A percentile compares a stretch with the other conserved stretches of the same genome.
Conservation (phyloP, 352 stramenopile species). For the Phytophthora sp. region DNA sequence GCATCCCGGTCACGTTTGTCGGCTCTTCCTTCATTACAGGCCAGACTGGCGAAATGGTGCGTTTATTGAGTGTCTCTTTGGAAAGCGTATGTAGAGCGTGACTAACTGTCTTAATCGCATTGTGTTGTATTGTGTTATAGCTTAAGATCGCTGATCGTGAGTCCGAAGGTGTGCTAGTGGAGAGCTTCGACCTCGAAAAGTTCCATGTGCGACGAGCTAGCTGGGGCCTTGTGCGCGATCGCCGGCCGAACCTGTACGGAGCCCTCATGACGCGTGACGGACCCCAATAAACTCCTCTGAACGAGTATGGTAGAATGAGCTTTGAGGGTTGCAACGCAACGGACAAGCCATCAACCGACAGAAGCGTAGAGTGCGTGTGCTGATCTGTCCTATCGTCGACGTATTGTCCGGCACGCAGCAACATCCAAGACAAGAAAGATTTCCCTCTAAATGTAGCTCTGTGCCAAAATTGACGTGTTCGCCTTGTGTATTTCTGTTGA, state of each 20-base stretch:
- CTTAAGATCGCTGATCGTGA: constrained; percentile 89
- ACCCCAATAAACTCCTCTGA: constrained; percentile 23
- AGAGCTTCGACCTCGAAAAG: constrained; percentile 88
- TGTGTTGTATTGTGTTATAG: constrained; percentile 33
- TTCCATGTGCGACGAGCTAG: constrained; percentile 86
- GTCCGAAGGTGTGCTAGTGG: constrained; percentile 86
- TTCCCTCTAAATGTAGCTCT: constrained; percentile 30
- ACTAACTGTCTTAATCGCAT: constrained; percentile 5
- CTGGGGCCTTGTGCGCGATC: constrained; percentile 89
- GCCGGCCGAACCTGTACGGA: constrained; percentile 85
- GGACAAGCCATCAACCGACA: constrained; percentile 4
- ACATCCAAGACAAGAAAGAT: constrained; percentile 4
- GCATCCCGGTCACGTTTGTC: constrained; percentile 90
- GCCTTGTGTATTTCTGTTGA: constrained; percentile 31
- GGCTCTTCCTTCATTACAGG: constrained; percentile 93
- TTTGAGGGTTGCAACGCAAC: constrained; percentile 6
- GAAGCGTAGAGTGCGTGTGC: constrained; percentile 10
- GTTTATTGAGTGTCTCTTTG: not conserved
- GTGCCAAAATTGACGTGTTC: constrained; percentile 20
- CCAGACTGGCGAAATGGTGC: constrained; percentile 90
- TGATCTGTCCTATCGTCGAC: constrained; percentile 9
- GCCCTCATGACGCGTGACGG: constrained; percentile 85
- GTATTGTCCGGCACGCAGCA: constrained; percentile 5
- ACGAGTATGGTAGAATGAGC: constrained; percentile 1
- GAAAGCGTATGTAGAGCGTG: not conserved